A percentile compares a stretch with the other conserved stretches of the same genome.
These are phyloP conservation scores for Pulveroboletus sp. DNA, from an alignment of 1,284 basidiomycete genomes.

Conservation along the genomic window DNA sequence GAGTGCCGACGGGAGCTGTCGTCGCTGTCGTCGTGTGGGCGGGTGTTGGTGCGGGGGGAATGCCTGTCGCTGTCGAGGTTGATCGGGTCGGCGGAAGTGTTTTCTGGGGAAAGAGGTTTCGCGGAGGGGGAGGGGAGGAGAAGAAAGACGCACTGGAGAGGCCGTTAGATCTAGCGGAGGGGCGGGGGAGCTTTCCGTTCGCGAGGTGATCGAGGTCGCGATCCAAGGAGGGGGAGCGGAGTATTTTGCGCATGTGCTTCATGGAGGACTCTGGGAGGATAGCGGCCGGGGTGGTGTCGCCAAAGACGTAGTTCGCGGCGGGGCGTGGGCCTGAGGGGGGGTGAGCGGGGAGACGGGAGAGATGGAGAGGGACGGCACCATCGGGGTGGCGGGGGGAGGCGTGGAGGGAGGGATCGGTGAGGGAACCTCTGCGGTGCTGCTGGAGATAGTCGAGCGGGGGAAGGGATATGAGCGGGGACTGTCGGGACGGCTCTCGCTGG, in stretches of 20 bases:
- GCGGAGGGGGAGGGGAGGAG: not conserved
- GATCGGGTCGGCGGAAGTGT: conserved; percentile 39
- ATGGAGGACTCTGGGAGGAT: conserved; percentile 38
- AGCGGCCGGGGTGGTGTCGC: conserved; percentile 50
- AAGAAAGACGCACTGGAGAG: conserved; percentile 21
- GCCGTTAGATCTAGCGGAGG: conserved; percentile 23
- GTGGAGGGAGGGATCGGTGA: conserved; percentile 76
- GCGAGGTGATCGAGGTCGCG: conserved; percentile 19
- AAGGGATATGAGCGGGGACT: conserved; percentile 46
- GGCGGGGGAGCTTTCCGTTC: conserved; percentile 19
- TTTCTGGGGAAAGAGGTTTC: conserved; percentile 22
- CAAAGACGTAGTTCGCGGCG: conserved; percentile 67
- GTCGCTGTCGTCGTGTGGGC: conserved; percentile 49
- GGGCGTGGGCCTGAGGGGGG: conserved; percentile 46
- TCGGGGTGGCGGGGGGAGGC: conserved; percentile 31
- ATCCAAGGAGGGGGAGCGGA: conserved; percentile 50
- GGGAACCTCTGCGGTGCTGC: conserved; percentile 72
- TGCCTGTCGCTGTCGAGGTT: conserved; percentile 38
- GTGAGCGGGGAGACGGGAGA: not conserved
- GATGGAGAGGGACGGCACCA: conserved; percentile 7
- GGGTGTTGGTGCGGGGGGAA: conserved; percentile 24
- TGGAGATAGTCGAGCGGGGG: conserved; percentile 74
- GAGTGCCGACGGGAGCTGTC: conserved; percentile 65
- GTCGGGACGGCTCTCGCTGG: conserved; percentile 15
- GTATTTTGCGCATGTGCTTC: conserved; percentile 44